phyloP scores from a whole-genome alignment of 164 flowering plant genomes.

The Sextonia rubra region DNA sequence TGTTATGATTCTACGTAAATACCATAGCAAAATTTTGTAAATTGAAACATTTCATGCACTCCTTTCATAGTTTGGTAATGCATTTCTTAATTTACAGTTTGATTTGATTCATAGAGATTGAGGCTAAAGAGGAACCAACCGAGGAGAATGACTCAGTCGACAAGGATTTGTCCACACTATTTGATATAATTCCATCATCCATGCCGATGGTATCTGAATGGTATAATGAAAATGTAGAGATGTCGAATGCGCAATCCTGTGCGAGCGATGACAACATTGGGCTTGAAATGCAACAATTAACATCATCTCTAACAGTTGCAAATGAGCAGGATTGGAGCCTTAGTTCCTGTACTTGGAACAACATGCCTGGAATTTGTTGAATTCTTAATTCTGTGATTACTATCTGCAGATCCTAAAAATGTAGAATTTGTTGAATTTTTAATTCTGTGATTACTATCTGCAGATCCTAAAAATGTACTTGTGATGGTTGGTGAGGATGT shows the following conservation, averaged over 20 bases:
- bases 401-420: too few relatives aligned
- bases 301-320: slow-evolving; percentile 11
- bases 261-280: slow-evolving; percentile 33
- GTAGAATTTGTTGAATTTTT: too few relatives aligned
- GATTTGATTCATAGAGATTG: slow-evolving; percentile 19
- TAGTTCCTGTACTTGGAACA: slow-evolving; percentile 12
- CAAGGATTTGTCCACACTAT: slow-evolving; percentile 46
- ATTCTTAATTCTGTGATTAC: not conserved
- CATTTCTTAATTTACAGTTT: not conserved
- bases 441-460: not conserved
- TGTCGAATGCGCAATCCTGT: slow-evolving; percentile 33
- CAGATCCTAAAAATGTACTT: not conserved
- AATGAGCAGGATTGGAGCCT: slow-evolving; percentile 30
- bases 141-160: slow-evolving; percentile 35
- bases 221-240: slow-evolving; percentile 33
- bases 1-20: not conserved
- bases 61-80: too few relatives aligned
- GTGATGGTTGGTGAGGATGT: not conserved
- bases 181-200: slow-evolving; percentile 38
- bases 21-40: not conserved
- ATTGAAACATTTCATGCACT: not conserved
- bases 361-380: slow-evolving; percentile 45
- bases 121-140: slow-evolving; percentile 16
- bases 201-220: slow-evolving; percentile 31
- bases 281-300: slow-evolving; percentile 31